These are phyloP conservation scores for Phanerochaete carnosa DNA, from an alignment of 768 basidiomycete genomes.

Conservation along the genomic window DNA sequence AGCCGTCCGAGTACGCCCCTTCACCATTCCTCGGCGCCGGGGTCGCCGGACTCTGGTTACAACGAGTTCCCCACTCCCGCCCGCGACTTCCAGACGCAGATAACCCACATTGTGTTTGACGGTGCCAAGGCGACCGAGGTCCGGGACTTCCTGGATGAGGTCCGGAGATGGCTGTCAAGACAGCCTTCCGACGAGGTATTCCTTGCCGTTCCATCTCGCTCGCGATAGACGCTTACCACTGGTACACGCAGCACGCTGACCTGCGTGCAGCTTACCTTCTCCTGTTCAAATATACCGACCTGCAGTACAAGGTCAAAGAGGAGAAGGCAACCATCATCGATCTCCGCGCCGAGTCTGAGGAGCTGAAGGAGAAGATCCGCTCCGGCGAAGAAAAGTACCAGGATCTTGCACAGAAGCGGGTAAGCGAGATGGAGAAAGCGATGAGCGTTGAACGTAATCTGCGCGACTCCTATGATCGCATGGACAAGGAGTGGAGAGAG, in stretches of 20 bases:
- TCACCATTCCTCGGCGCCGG: slow-evolving; percentile 3
- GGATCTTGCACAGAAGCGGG: slow-evolving; percentile 36
- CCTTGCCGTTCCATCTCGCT: not conserved
- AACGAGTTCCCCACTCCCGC: slow-evolving; percentile 33
- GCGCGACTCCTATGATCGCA: slow-evolving; percentile 46
- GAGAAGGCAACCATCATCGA: slow-evolving; percentile 13
- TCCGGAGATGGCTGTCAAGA: slow-evolving; percentile 20
- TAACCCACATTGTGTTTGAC: slow-evolving; percentile 50
- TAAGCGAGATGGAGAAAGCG: slow-evolving; percentile 50
- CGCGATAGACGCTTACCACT: not conserved
- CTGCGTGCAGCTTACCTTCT: slow-evolving; percentile 21
- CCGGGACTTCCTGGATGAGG: slow-evolving; percentile 17
- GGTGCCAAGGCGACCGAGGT: slow-evolving; percentile 36
- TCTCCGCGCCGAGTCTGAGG: slow-evolving; percentile 4
- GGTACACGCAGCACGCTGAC: slow-evolving; percentile 18
- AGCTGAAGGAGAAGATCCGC: slow-evolving; percentile 17
- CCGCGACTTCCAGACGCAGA: slow-evolving; percentile 49
- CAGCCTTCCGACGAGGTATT: slow-evolving; percentile 20
- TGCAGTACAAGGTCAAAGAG: slow-evolving; percentile 15
- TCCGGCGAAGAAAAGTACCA: slow-evolving; percentile 39
- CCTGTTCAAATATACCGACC: slow-evolving; percentile 16
- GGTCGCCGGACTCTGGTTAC: slow-evolving; percentile 13
- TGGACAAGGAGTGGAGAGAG: slow-evolving; percentile 40
- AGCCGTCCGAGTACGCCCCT: slow-evolving; percentile 20
- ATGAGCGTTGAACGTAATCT: slow-evolving; percentile 50